Conservation (phyloP, 2,329 filamentous ascomycete species). For the Diaporthe destruens region DNA sequence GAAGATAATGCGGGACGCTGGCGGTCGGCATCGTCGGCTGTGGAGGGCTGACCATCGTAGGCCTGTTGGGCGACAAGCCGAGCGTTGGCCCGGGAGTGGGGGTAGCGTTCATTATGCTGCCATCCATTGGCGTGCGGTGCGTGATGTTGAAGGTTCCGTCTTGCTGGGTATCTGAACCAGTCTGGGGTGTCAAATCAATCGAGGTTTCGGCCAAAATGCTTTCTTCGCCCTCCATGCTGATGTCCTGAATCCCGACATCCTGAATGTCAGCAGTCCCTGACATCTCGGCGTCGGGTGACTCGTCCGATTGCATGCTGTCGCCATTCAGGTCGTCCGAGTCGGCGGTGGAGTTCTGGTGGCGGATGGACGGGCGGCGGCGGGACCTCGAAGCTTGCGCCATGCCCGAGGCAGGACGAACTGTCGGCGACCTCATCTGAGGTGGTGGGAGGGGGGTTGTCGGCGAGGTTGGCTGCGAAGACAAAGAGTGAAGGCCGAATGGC, state of each 20-base stretch:
- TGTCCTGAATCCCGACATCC: conserved; percentile 87
- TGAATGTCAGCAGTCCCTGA: conserved; percentile 85
- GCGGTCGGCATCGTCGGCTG: conserved; percentile 79
- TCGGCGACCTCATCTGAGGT: conserved; percentile 70
- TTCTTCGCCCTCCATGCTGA: conserved; percentile 82
- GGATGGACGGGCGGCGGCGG: conserved; percentile 83
- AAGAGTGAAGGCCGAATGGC: conserved; percentile 74
- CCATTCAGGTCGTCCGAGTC: conserved; percentile 89
- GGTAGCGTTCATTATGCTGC: conserved; percentile 82
- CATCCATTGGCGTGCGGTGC: conserved; percentile 85
- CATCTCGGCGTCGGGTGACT: conserved; percentile 81
- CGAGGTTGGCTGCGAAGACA: conserved; percentile 91
- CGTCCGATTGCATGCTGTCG: conserved; percentile 85
- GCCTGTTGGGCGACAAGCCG: conserved; percentile 80
- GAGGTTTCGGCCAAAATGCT: conserved; percentile 81
- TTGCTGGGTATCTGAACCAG: conserved; percentile 86
- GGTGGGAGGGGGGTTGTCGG: conserved; percentile 86
- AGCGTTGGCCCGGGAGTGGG: conserved; percentile 75
- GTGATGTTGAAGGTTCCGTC: conserved; percentile 94
- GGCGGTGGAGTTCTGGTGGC: conserved; percentile 90
- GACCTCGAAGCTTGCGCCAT: conserved; percentile 66
- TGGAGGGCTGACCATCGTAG: conserved; percentile 76
- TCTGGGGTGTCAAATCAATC: conserved; percentile 81
- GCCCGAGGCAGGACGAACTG: conserved; percentile 65
- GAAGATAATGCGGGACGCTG: conserved; percentile 82